phyloP scores from a whole-genome alignment of 345 rosid species.

The Arabidopsis suecica region DNA sequence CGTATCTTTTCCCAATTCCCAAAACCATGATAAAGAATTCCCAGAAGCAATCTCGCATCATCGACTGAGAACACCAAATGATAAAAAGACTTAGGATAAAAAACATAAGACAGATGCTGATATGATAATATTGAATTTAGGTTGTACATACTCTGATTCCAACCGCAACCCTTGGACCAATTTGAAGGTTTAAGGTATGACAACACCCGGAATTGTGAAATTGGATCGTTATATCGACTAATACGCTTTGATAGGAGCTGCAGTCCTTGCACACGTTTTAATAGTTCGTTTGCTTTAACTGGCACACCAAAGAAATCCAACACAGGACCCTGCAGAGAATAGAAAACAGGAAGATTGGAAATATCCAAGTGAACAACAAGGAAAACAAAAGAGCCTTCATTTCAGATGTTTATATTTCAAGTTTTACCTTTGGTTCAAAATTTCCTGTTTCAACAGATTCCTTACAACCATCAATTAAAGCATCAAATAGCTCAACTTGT shows the following conservation, averaged over 20 bases:
- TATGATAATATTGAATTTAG: constrained; percentile 4
- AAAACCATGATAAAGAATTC: constrained; percentile 89
- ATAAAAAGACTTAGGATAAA: constrained; percentile 3
- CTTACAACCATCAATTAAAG: constrained; percentile 83
- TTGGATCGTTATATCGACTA: constrained; percentile 76
- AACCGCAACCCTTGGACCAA: constrained; percentile 99
- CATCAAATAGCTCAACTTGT: constrained; percentile 87
- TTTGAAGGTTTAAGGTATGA: constrained; percentile 91
- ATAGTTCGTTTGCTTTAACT: constrained; percentile 86
- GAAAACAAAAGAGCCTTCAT: constrained; percentile 4
- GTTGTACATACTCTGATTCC: constrained; percentile 85
- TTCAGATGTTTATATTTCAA: constrained; percentile 27
- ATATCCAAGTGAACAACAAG: constrained; percentile 10
- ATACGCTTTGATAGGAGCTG: constrained; percentile 88
- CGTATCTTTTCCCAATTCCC: constrained; percentile 99
- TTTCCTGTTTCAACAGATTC: constrained; percentile 75
- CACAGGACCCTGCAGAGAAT: constrained; percentile 73
- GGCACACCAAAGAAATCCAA: constrained; percentile 97
- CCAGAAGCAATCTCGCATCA: constrained; percentile 98
- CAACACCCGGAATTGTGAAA: constrained; percentile 86
- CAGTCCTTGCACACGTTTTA: constrained; percentile 86
- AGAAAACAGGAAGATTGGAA: constrained; percentile 14
- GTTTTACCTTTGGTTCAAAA: constrained; percentile 78
- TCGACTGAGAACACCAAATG: constrained; percentile 61
- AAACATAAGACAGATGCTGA: constrained; percentile 10